Conservation (phyloP, 2,329 filamentous ascomycete species). For the Paecilomyces fulvus region DNA sequence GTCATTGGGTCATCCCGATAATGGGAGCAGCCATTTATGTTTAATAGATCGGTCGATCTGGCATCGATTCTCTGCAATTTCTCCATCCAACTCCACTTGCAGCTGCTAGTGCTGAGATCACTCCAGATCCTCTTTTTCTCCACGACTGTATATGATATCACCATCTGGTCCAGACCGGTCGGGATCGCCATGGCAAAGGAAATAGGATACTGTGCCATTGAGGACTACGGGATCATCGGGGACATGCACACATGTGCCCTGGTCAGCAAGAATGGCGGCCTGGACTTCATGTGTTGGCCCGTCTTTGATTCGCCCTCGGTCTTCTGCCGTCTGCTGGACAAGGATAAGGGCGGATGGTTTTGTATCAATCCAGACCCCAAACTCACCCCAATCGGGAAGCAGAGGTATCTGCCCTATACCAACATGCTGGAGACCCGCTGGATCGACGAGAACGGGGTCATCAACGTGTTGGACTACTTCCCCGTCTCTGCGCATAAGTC, state of each 20-base stretch:
- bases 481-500: conserved; percentile 56
- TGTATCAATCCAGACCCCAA: conserved; percentile 49
- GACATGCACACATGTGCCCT: conserved; percentile 73
- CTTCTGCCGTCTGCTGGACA: conserved; percentile 66
- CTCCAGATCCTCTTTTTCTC: neutral
- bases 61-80: neutral
- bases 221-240: conserved; percentile 72
- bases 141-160: conserved; percentile 1
- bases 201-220: conserved; percentile 41
- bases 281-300: conserved; percentile 77
- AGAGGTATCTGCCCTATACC: conserved; percentile 66
- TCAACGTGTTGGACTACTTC: conserved; percentile 68
- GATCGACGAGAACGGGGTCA: conserved; percentile 65
- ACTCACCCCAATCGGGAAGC: conserved; percentile 57
- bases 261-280: conserved; percentile 63
- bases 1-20: neutral
- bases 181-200: neutral
- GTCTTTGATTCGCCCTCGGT: conserved; percentile 70
- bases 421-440: conserved; percentile 72
- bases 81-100: neutral
- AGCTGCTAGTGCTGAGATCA: neutral
- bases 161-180: neutral
- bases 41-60: neutral
- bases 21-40: neutral
- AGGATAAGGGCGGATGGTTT: conserved; percentile 66